Evolutionary conservation across 768 basidiomycete species (phyloP), one percentile per base, ranked within the genome.

Genomic region (Kwoniella shandongensis): DNA sequence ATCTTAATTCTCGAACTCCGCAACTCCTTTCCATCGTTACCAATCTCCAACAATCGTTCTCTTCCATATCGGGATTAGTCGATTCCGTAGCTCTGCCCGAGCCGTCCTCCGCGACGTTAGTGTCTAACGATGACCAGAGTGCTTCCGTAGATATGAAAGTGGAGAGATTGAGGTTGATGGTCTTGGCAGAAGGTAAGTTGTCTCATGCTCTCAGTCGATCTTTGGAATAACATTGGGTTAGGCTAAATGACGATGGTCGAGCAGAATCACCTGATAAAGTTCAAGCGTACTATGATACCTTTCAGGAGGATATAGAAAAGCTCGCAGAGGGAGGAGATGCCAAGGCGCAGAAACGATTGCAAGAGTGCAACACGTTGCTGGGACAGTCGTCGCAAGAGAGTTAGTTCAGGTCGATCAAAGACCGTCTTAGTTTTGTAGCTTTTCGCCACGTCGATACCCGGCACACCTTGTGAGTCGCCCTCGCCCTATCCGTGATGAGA

Each of bases 1-100:
- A 65, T 17, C 59, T 76, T 15, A 75, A 75, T 50, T 65, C 67
- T 12, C 66, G 68, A 4, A 76, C 73, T 15, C 75, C 75, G 1
- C 66, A 76, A 57, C 69, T 76, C 18, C 53, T 75, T 29, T 55
- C 62, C 2, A 76, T 76, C 44, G 62, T 76, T 11, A 60, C 62
- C 10, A 58, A 63, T 5, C 65, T 76, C 12, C 75, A 76, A 52
- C 57, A 72, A 25, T 63, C 65, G 8, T 76, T 76, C 57, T 68
- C 69, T 10, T 66, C 67, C 7, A 76, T 76, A 30, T 70, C 68
- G 2, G 67, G 64, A 29, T 44, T 76, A 26, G 72, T 66, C 7
- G 72, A 75, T 40, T 62, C 54, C 3, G 63, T 74, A 10, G 69
- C 66, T 2, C 29, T 69, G 15, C 57, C 62, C 1, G 62, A 48